Evolutionary conservation across 2,329 filamentous ascomycete species (phyloP), one percentile per base, ranked within the genome.

Genomic region (Penicillium sumatraense): DNA sequence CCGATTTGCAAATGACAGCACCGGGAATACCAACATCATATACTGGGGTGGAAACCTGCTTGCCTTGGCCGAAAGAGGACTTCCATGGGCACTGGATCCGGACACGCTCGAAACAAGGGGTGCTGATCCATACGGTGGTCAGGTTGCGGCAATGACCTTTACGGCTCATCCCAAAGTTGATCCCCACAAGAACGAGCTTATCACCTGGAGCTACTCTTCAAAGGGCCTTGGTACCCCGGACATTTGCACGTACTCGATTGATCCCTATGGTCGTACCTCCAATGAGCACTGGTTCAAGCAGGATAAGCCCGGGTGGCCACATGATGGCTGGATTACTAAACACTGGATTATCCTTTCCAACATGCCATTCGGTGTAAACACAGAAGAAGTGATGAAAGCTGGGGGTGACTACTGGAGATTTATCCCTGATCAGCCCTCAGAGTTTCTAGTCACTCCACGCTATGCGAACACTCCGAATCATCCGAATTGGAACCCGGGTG

Each of bases 161-260:
- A 76, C 76, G 1, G 77, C 77, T 5, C 77, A 80, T 57, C 77
- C 76, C 0, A 80, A 80, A 50, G 68, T 76, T 41, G 77, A 80
- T 49, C 75, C 76, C 0, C 68, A 68, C 41, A 77, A 69, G 0
- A 71, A 74, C 6, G 76, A 79, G 49, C 70, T 79, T 60, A 70
- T 80, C 1, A 18, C n/a, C 9, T 36, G 14, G 52, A 75, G 75
- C 2, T 78, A 79, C 50, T 70, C 76, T 56, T 76, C 76, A 1
- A 76, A 72, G 33, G 76, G 78, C 52, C 70, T 78, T 27, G 72
- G 76, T 1, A 69, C 72, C 5, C 78, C 76, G 49, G 70, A 72
- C 2, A 71, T 78, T 20, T 41, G 35, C 26, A 50, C 36, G 24
- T 50, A 50, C 16, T 41, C 48, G 16, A 41, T 50, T 21, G 70